These are phyloP conservation scores for Boletus barrowsii DNA, from an alignment of 768 basidiomycete species.

Conservation along the genomic window DNA sequence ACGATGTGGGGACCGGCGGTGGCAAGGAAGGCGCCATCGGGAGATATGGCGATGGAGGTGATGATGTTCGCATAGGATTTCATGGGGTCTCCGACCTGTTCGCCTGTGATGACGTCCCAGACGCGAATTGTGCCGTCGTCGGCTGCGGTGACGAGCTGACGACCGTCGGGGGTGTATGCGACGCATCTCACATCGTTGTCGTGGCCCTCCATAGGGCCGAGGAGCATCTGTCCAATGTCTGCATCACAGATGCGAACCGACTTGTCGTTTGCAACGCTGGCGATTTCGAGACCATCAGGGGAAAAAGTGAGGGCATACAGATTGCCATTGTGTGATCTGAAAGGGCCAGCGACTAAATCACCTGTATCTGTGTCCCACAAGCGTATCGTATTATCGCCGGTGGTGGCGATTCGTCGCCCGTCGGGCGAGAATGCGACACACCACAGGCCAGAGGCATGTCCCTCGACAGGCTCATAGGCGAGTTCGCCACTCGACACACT, in stretches of 20 bases:
- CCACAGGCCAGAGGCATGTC: constrained; percentile 25
- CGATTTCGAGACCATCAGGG: constrained; percentile 31
- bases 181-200: constrained; percentile 30
- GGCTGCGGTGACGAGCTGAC: constrained; percentile 26
- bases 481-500: constrained; percentile 18
- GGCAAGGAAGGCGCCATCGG: constrained; percentile 29
- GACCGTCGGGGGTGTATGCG: constrained; percentile 30
- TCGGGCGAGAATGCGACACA: constrained; percentile 33
- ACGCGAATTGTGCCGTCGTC: constrained; percentile 31
- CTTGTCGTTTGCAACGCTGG: constrained; percentile 30
- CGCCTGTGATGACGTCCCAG: constrained; percentile 28
- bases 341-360: constrained; percentile 23
- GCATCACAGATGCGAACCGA: constrained; percentile 32
- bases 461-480: constrained; percentile 24
- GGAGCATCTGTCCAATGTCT: constrained; percentile 36
- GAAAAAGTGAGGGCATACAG: constrained; percentile 38
- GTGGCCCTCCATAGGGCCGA: constrained; percentile 27
- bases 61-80: constrained; percentile 27
- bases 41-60: constrained; percentile 32
- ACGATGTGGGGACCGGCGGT: constrained; percentile 30
- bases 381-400: constrained; percentile 31
- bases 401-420: constrained; percentile 31
- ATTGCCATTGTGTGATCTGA: constrained; percentile 31
- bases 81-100: constrained; percentile 31
- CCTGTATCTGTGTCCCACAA: constrained; percentile 32